These are phyloP conservation scores for Polytrichum formosum DNA, from an alignment of 225 moss, liverwort and hornwort species.

Conservation along the genomic window DNA sequence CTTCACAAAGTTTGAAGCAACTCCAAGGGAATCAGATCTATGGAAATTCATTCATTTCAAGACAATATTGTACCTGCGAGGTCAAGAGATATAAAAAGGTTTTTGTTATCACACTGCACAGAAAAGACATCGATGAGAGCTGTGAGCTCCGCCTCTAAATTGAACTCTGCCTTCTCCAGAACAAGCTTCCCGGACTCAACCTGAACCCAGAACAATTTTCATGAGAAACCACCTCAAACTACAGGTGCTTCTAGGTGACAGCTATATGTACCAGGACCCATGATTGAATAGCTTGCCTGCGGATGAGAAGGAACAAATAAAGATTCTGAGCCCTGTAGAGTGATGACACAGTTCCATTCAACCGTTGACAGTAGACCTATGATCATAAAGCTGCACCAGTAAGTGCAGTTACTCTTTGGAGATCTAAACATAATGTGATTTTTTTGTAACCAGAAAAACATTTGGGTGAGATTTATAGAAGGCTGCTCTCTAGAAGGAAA, in stretches of 20 bases:
- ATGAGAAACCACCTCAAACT: too few species aligned
- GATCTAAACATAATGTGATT: too few species aligned
- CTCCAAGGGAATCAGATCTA: not conserved
- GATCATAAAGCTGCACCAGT: too few species aligned
- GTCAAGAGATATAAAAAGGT: conserved; percentile 52
- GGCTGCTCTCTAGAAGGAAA: too few species aligned
- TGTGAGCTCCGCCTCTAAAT: conserved; percentile 62
- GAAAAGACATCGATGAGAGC: conserved; percentile 70
- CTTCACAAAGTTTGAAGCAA: not conserved
- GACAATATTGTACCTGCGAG: conserved; percentile 38
- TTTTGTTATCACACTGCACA: conserved; percentile 66
- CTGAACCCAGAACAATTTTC: conserved; percentile 19
- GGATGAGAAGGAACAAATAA: too few species aligned
- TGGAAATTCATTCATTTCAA: too few species aligned
- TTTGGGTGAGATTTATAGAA: too few species aligned
- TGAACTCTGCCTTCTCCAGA: conserved; percentile 55
- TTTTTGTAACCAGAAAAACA: too few species aligned
- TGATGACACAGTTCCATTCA: not conserved
- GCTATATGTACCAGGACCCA: too few species aligned
- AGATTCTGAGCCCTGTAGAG: not conserved
- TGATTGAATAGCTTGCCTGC: too few species aligned
- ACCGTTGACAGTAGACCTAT: not conserved
- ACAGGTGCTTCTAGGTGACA: too few species aligned
- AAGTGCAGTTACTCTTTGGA: too few species aligned
- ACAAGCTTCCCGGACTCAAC: conserved; percentile 70